These are phyloP conservation scores for Torrubiellomyces zombiae DNA, from an alignment of 2,329 filamentous ascomycete genomes.

Conservation along the genomic window DNA sequence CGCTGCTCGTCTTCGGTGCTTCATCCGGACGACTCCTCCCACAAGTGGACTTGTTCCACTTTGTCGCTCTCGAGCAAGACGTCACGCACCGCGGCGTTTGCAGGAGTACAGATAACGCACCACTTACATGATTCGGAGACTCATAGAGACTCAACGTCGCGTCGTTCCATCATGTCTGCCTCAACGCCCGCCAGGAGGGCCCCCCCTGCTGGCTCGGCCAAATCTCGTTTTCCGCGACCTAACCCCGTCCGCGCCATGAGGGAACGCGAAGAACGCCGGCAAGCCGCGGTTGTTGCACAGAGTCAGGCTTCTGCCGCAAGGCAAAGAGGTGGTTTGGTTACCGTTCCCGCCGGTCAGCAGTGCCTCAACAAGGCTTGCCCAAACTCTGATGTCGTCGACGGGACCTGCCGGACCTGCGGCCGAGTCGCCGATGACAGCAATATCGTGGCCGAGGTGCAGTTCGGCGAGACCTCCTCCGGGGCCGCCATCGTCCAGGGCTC, in stretches of 20 bases:
- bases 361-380: conserved; percentile 45
- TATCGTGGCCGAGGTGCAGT: conserved; percentile 82
- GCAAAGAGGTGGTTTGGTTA: conserved; percentile 14
- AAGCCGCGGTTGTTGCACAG: conserved; percentile 12
- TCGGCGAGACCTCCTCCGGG: conserved; percentile 73
- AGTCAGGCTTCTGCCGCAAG: conserved; percentile 12
- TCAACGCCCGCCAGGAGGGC: conserved; percentile 24
- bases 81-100: no score
- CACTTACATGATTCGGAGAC: no score
- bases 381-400: conserved; percentile 45
- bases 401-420: conserved; percentile 71
- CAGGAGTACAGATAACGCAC: no score
- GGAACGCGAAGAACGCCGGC: conserved; percentile 30
- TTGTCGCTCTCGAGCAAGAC: no score
- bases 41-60: no score
- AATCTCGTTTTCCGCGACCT: conserved; percentile 25
- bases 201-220: conserved; percentile 12
- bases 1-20: no score
- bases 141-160: no score
- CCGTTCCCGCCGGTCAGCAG: conserved; percentile 20
- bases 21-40: no score
- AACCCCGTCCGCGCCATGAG: conserved; percentile 34
- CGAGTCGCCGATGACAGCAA: conserved; percentile 70
- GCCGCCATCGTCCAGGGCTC: conserved; percentile 83
- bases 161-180: conserved; percentile 34